A percentile compares a stretch with the other conserved stretches of the same genome.
Conservation (phyloP, 495 filamentous ascomycete species). For the Rostrohypoxylon terebratum region DNA sequence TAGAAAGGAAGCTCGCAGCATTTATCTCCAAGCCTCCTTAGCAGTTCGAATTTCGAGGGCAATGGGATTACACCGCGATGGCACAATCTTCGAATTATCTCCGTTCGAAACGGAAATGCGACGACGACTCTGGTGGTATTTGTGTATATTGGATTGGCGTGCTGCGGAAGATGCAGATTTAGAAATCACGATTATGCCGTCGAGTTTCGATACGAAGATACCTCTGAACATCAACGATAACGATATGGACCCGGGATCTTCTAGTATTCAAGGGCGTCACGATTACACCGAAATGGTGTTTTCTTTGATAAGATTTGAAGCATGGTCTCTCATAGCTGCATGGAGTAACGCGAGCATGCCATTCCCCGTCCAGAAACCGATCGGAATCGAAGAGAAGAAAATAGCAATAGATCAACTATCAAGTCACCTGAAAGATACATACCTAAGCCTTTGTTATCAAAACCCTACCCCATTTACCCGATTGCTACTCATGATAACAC, state of each 20-base stretch:
- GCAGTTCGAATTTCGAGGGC: not conserved
- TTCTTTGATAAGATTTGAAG: not conserved
- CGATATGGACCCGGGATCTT: not conserved
- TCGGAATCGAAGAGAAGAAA: not conserved
- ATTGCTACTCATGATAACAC: not conserved
- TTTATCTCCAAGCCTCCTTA: not conserved
- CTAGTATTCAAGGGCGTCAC: not conserved
- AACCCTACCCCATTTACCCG: not conserved
- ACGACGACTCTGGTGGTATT: not conserved
- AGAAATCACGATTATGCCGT: not conserved
- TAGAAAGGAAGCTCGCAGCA: constrained; percentile 1
- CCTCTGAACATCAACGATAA: not conserved
- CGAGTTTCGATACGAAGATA: not conserved
- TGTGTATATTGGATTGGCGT: constrained; percentile 3
- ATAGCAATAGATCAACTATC: not conserved
- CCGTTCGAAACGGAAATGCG: constrained; percentile 6
- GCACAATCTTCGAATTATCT: not conserved
- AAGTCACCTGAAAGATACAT: not conserved
- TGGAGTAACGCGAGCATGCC: not conserved
- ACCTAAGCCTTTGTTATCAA: not conserved
- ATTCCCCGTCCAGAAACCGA: not conserved
- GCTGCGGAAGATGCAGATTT: constrained; percentile 2
- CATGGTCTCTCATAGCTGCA: not conserved
- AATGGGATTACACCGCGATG: constrained; percentile 10
- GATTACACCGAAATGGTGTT: not conserved